Evolutionary conservation across 306 rosid species (phyloP), one percentile per base, ranked within the genome.

Genomic region (Sicyos edulis): DNA sequence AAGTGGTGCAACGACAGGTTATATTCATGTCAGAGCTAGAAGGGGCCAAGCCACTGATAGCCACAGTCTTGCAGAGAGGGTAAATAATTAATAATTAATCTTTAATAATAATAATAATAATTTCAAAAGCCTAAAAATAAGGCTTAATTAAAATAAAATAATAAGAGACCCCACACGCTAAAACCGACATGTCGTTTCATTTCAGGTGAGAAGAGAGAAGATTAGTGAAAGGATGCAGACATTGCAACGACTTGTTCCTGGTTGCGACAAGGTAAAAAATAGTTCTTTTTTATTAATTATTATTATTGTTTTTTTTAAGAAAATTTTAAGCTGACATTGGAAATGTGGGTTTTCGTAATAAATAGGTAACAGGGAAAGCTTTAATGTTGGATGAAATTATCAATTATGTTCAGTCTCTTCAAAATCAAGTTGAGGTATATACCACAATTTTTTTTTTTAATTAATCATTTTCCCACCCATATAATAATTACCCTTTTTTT

Each of bases 31-130:
- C 42, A 88, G 98, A 85, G 98, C 97, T 71, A 86, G 96, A 78
- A 90, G 98, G 82, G 98, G 98, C 71, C 96, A 93, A 73, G 98
- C 98, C 40, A 93, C 98, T 1, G 98, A 93, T 77, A 93, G 92
- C 84, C 98, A 93, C 77, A 93, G 98, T 96, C 92, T 93, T 40
- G 97, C 98, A 32, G 98, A 93, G 79, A 93, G 98, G 91, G 98
- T 92, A 85, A 26, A 10, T 63, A 37, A 32, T 1, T 4, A 32
- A 2, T 1, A 32, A 32, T 26, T 29, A 29, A 29, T n/a, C n/a
- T n/a, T n/a, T n/a, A n/a, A n/a, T n/a, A 32, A 2, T 4, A 32
- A 2, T 1, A 32, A 32, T 26, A n/a, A 54, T 54, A n/a, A 54
- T 8, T 54, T 54, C 58, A 54, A n/a, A 11, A 9, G 7, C 58